phyloP scores from a whole-genome alignment of 257 asterid genomes.

The Gardenia jasminoides region DNA sequence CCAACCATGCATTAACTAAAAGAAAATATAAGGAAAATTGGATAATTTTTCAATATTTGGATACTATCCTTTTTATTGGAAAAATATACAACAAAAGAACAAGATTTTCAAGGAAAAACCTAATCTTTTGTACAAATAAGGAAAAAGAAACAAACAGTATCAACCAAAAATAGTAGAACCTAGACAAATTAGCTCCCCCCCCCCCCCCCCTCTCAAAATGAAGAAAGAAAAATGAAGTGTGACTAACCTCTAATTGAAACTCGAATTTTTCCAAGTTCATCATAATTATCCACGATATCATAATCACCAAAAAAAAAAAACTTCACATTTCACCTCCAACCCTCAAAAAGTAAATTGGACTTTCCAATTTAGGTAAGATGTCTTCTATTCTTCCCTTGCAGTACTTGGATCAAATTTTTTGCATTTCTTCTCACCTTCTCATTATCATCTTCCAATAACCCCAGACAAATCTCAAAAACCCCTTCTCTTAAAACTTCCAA shows the following conservation, averaged over 20 bases:
- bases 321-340: neutral
- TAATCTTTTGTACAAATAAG: conserved; percentile 22
- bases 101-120: conserved; percentile 2
- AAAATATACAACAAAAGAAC: conserved; percentile 16
- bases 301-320: conserved; percentile 4
- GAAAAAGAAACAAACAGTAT: neutral
- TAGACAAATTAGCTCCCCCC: conserved; percentile 1
- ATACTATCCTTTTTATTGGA: conserved; percentile 12
- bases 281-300: neutral
- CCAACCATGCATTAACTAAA: neutral
- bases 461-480: conserved; percentile 58
- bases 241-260: conserved; percentile 14
- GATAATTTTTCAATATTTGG: conserved; percentile 5
- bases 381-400: conserved; percentile 53
- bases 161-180: neutral
- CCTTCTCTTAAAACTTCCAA: conserved; percentile 57
- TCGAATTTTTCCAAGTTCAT: conserved; percentile 11
- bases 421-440: conserved; percentile 85
- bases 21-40: neutral
- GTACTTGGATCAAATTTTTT: conserved; percentile 62
- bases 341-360: neutral
- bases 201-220: too few relatives aligned
- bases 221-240: neutral
- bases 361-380: conserved; percentile 20
- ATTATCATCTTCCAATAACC: conserved; percentile 78